Conservation (phyloP, 345 rosid species). For the Psidium guajava region DNA sequence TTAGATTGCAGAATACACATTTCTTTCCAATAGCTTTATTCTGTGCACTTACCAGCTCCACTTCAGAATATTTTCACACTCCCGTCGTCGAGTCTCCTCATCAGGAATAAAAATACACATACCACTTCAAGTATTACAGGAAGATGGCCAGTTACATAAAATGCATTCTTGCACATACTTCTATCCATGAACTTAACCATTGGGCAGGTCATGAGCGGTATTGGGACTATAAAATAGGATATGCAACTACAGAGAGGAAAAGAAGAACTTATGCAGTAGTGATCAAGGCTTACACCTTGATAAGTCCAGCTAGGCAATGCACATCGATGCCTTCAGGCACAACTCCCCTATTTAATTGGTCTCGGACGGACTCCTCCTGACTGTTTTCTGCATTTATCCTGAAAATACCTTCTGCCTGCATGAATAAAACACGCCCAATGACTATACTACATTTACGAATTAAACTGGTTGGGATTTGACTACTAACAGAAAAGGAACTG, state of each 20-base stretch:
- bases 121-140: neutral
- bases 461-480: neutral
- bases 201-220: neutral
- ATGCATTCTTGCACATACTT: neutral
- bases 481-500: neutral
- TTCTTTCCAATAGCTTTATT: neutral
- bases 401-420: slow-evolving; percentile 46
- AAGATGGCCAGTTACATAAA: neutral
- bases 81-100: neutral
- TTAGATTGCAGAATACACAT: neutral
- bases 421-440: neutral
- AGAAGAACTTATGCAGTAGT: neutral
- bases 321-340: slow-evolving; percentile 30
- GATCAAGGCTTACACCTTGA: slow-evolving; percentile 20
- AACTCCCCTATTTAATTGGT: slow-evolving; percentile 32
- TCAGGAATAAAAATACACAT: neutral
- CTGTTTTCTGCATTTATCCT: slow-evolving; percentile 36
- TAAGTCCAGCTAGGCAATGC: slow-evolving; percentile 40
- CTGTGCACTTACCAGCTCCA: neutral
- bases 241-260: neutral
- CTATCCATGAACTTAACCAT: neutral
- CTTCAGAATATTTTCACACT: neutral
- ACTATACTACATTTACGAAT: neutral
- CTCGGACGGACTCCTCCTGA: slow-evolving; percentile 38
- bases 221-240: neutral